Evolutionary conservation across 2,329 filamentous ascomycete species (phyloP).

Genomic region (Mycosphaerella arachidis): DNA sequence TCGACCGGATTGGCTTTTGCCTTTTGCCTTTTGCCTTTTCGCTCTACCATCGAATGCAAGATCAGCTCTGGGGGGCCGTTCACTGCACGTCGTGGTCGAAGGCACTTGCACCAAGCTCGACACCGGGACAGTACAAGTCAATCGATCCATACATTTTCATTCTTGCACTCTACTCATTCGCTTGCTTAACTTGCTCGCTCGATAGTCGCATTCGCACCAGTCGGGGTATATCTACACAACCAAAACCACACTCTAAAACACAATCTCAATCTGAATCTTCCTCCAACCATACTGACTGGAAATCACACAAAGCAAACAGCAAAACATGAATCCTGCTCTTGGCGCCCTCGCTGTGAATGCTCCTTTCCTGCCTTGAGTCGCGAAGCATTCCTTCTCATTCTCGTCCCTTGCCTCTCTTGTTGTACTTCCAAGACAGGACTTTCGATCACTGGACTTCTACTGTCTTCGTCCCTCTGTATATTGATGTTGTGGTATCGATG

Average conservation of each 20-base stretch:
- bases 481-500: neutral
- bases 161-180: neutral
- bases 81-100: too few species aligned
- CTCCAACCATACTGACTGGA: neutral
- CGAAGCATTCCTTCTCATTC: neutral
- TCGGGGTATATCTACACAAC: constrained; percentile 9
- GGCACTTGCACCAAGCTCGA: too few species aligned
- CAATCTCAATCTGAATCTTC: neutral
- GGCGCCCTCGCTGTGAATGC: neutral
- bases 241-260: neutral
- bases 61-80: too few species aligned
- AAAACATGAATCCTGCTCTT: neutral
- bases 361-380: neutral
- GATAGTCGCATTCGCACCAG: neutral
- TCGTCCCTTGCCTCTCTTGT: neutral
- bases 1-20: too few species aligned
- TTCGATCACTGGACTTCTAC: neutral
- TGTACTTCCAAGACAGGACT: neutral
- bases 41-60: too few species aligned
- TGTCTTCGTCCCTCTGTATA: neutral
- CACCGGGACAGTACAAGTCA: neutral
- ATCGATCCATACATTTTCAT: neutral
- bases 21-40: too few species aligned
- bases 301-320: neutral
- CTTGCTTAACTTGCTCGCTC: neutral